A percentile compares a stretch with the other conserved stretches of the same genome.
Evolutionary conservation across 352 stramenopile species (phyloP).

Genomic region (Phytophthora nicotianae): DNA sequence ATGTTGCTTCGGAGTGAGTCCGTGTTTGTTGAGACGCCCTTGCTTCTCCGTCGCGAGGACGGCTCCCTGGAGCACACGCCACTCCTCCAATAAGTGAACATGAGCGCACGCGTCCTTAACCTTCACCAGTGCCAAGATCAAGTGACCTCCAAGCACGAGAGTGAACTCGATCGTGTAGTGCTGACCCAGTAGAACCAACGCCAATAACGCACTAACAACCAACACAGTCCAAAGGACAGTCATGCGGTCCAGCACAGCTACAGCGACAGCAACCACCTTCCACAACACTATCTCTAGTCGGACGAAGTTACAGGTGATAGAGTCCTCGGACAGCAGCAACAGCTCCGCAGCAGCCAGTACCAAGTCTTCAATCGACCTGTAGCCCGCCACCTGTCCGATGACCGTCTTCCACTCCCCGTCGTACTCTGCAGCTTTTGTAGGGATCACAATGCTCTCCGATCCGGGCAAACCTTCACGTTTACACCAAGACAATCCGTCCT

Average conservation of each 20-base stretch:
- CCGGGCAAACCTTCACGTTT: conserved; percentile 19
- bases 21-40: conserved; percentile 1
- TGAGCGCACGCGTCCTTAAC: conserved; percentile 18
- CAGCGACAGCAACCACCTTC: conserved; percentile 23
- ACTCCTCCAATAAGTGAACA: conserved; percentile 28
- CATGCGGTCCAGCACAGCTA: conserved; percentile 19
- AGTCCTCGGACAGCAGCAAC: conserved; percentile 25
- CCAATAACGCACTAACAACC: conserved; percentile 4
- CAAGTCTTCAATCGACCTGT: conserved; percentile 31
- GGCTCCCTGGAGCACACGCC: conserved; percentile 21
- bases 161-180: conserved; percentile 33
- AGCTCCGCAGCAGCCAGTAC: conserved; percentile 14
- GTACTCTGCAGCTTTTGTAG: conserved; percentile 34
- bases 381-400: conserved; percentile 33
- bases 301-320: conserved; percentile 20
- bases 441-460: conserved; percentile 28
- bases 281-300: conserved; percentile 27
- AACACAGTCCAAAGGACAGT: conserved; percentile 25
- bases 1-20: conserved; percentile 32
- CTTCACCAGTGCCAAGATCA: conserved; percentile 23
- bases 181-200: conserved; percentile 19
- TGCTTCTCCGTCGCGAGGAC: conserved; percentile 27
- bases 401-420: conserved; percentile 35
- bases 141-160: conserved; percentile 23
- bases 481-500: conserved; percentile 46